Base-by-base conservation (phyloP, 148 eudicot genomes). In the Rhododendron simsii region DNA sequence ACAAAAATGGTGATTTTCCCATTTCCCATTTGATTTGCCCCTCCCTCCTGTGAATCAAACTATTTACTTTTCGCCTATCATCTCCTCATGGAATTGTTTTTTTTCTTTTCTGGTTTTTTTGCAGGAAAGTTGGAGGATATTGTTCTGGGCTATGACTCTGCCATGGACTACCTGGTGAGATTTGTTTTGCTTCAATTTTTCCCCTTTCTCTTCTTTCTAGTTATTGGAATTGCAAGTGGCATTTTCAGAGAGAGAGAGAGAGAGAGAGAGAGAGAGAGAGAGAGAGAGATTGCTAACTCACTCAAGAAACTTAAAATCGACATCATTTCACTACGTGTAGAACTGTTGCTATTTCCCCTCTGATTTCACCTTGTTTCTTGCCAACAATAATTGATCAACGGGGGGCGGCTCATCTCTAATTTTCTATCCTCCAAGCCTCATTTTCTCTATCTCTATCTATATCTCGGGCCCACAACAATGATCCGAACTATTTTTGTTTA, bases 121-220 rank as follows among this genome's bases (percentile, higher is more conserved):
- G 33, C 87, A 95, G 98, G 98, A 79, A 92, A 93, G 85, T 77
- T 90, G 83, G 90, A 55, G 28, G 96, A 95, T 90, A 87, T 94
- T 84, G 91, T 92, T 89, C 98, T 95, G 61, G 98, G 98, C 7
- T 91, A 93, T 81, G 93, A 89, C 75, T 82, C 91, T 9, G 79
- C 83, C 37, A 78, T 90, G 50, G 93, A 94, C 7, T 94, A 93
- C 85, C 80, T 85, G 96, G 96, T 94, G 87, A 69, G 86, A 41
- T 41, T 51, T 21, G 51, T 57, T 80, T 37, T 81, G 47, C n/a
- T 71, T 39, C 28, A 23, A 28, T 23, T 1, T 5, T 23, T 35
- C 33, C n/a, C 7, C 14, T 11, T 30, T 20, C 14, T 48, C 39
- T 84, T 30, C 28, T 71, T 45, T 28, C 18, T 14, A 37, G 12